A percentile compares a stretch with the other conserved stretches of the same genome.
These are phyloP conservation scores for Cladosporium sp. DNA, from an alignment of 2,329 filamentous ascomycete species.

Conservation along the genomic window DNA sequence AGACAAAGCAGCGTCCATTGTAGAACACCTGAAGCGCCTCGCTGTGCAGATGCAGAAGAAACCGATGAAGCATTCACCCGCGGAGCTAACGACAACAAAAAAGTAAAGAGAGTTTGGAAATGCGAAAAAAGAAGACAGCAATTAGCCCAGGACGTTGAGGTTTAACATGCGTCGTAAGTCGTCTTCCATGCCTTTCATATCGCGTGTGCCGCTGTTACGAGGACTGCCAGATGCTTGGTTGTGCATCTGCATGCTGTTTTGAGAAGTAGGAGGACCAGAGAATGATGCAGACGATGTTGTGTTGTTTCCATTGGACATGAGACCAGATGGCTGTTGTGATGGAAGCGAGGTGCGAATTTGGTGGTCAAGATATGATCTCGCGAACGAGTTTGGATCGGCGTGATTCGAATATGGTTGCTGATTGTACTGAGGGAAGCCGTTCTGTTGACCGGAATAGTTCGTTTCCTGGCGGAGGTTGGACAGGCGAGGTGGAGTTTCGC, in stretches of 20 bases:
- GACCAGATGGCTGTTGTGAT: conserved; percentile 14
- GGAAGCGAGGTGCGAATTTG: conserved; percentile 24
- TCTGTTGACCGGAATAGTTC: conserved; percentile 13
- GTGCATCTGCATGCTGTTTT: conserved; percentile 7
- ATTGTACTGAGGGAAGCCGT: conserved; percentile 15
- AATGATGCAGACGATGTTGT: background rate
- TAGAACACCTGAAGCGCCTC: conserved; percentile 1
- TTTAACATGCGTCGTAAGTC: conserved; percentile 39
- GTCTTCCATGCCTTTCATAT: conserved; percentile 36
- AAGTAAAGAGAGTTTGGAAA: background rate
- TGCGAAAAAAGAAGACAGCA: background rate
- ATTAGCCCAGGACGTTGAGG: conserved; percentile 15
- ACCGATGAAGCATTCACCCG: background rate
- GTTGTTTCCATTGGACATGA: conserved; percentile 10
- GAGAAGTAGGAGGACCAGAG: conserved; percentile 1
- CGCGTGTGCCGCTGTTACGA: conserved; percentile 16
- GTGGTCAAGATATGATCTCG: conserved; percentile 31
- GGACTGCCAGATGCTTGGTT: background rate
- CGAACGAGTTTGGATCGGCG: conserved; percentile 24
- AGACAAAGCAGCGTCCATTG: background rate
- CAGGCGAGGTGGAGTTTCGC: conserved; percentile 39
- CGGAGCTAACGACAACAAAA: background rate
- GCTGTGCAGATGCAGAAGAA: conserved; percentile 5
- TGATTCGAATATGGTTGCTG: conserved; percentile 13
- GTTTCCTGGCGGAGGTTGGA: conserved; percentile 43